phyloP scores from a whole-genome alignment of 2,329 filamentous ascomycete species.

The Fusarium sp. region DNA sequence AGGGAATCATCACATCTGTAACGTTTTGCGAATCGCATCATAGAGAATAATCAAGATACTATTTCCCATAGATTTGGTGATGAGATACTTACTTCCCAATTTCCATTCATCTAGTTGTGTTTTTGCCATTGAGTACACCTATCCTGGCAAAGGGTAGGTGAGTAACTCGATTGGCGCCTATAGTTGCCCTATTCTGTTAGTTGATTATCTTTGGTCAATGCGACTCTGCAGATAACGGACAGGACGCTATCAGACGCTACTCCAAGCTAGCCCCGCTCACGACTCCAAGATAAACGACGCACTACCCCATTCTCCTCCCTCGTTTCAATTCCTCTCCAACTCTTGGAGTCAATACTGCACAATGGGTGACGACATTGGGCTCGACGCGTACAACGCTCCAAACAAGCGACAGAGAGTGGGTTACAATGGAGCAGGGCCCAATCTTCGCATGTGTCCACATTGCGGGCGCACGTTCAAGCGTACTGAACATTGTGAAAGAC shows the following conservation, averaged over 20 bases:
- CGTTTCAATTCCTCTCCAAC: not conserved
- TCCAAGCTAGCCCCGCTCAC: slow-evolving; percentile 1
- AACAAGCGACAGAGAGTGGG: slow-evolving; percentile 26
- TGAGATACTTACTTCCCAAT: no score
- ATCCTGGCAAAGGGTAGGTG: not conserved
- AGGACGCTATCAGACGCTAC: slow-evolving; percentile 2
- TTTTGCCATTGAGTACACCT: no score
- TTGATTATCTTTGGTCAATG: not conserved
- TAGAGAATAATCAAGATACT: not conserved
- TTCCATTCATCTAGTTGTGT: no score
- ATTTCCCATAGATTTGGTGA: no score
- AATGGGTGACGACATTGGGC: not conserved
- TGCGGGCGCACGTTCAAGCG: slow-evolving; percentile 58
- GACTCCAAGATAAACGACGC: slow-evolving; percentile 16
- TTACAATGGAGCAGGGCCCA: slow-evolving; percentile 14
- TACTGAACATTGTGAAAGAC: slow-evolving; percentile 59
- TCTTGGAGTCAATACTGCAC: slow-evolving; percentile 8
- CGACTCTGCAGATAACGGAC: no score
- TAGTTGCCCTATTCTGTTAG: rapidly evolving
- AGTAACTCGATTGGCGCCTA: rapidly evolving
- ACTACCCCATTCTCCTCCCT: slow-evolving; percentile 4
- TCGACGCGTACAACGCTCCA: not conserved
- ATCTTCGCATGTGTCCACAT: slow-evolving; percentile 51
- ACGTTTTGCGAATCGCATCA: rapidly evolving
- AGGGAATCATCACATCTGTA: slow-evolving; percentile 10